phyloP scores from a whole-genome alignment of 31 red algal species.

The Porphyra umbilicalis region DNA sequence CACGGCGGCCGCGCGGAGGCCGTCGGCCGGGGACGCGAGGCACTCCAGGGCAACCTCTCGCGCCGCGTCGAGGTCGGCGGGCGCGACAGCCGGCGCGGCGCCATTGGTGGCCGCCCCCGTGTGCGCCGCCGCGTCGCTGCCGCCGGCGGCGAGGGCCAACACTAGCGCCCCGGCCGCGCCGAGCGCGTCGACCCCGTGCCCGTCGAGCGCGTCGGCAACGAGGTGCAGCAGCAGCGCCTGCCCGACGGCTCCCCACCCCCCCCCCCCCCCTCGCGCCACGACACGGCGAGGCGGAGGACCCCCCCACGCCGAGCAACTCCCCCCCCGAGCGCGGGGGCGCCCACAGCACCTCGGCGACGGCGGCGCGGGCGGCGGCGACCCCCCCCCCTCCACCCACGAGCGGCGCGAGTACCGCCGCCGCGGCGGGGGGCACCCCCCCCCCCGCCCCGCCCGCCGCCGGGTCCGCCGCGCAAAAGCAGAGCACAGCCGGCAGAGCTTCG shows the following conservation, averaged over 20 bases:
- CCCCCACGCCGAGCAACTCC: neutral
- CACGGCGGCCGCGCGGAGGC: neutral
- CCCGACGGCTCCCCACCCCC: neutral
- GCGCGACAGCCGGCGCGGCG: neutral
- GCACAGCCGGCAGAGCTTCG: neutral
- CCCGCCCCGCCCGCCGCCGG: neutral
- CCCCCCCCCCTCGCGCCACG: neutral
- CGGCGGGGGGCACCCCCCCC: too few relatives aligned
- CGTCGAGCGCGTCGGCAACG: neutral
- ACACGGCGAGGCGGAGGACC: neutral
- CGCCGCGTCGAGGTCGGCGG: neutral
- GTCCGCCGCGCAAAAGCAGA: neutral
- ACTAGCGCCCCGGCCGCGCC: neutral
- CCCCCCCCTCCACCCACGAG: neutral
- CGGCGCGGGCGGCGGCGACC: neutral
- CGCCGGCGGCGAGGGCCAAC: neutral
- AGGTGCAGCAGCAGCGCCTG: neutral
- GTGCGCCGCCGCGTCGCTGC: neutral
- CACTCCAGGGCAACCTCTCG: neutral
- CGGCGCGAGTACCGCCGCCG: neutral
- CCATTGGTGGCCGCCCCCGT: neutral
- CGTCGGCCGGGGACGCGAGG: neutral
- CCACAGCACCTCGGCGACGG: neutral
- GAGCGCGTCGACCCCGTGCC: neutral
- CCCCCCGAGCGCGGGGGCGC: too few relatives aligned